Base-by-base conservation (phyloP, 2,329 filamentous ascomycete genomes). In the Sporothrix mexicana region DNA sequence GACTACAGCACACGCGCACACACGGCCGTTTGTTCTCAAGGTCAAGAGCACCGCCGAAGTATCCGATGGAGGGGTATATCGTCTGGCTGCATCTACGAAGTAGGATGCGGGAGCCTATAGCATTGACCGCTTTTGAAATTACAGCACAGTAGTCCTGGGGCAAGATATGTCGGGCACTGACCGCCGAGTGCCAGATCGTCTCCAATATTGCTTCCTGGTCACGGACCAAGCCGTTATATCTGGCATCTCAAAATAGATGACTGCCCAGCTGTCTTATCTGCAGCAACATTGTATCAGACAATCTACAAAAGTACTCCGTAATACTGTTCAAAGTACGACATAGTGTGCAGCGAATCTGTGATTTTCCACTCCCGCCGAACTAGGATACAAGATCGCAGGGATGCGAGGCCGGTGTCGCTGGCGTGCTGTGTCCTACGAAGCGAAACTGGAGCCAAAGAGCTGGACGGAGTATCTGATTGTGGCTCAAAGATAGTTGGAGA, bases 361-460 rank as follows among this genome's bases (percentile, higher is more conserved):
- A n/a, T 36, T 45, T 62, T 64, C 41, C 20, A 66, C n/a, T 47
- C 61, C n/a, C 61, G n/a, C 41, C 61, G 41, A 64, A 15, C 61
- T 43, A 62, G 36, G 59, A 62, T 36, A 45, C 59, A 64, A 45
- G 36, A 36, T 55, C 36, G 17, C 61, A 3, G 41, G 41, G 61
- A 66, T 66, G 20, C 9, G 10, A 6, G 61, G 59, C 59, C 61
- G 41, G 61, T 66, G 61, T 66, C 59, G 59, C 59, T 64, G 61
- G 61, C 41, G n/a, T 64, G 61, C 41, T 25, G 41, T 43, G 41
- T 25, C 61, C 61, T 64, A 64, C 41, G 9, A 64, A 23, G n/a
- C 9, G 12, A 23, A 45, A 10, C 36, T 13, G 20, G n/a, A 20
- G 59, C 25, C 20, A 23, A 25, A 25, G 51, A 23, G 51, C n/a